phyloP scores from a whole-genome alignment of 2,329 filamentous ascomycete species.

The Verticillium longisporum region DNA sequence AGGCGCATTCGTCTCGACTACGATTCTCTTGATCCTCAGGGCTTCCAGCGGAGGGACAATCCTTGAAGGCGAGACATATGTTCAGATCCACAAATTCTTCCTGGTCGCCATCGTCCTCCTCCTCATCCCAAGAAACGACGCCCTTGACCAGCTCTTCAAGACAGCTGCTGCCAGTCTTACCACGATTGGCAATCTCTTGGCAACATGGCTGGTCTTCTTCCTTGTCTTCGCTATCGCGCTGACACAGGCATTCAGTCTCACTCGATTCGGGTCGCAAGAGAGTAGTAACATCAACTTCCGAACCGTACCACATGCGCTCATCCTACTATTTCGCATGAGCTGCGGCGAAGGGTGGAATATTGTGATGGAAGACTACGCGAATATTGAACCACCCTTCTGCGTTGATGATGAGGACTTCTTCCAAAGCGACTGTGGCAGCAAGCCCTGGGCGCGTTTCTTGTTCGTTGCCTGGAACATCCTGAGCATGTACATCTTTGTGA shows the following conservation, averaged over 20 bases:
- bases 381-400: constrained; percentile 73
- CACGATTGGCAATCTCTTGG: constrained; percentile 83
- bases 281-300: constrained; percentile 83
- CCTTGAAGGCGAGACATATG: constrained; percentile 54
- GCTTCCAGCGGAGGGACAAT: constrained; percentile 18
- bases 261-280: constrained; percentile 71
- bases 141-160: constrained; percentile 96
- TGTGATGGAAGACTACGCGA: constrained; percentile 92
- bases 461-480: constrained; percentile 98
- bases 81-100: constrained; percentile 88
- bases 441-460: constrained; percentile 76
- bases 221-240: constrained; percentile 93
- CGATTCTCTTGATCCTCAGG: constrained; percentile 62
- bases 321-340: constrained; percentile 88
- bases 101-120: constrained; percentile 84
- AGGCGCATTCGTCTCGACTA: constrained; percentile 71
- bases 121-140: constrained; percentile 92
- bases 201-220: constrained; percentile 97
- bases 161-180: constrained; percentile 91
- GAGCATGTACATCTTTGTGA: constrained; percentile 99
- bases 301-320: constrained; percentile 86
- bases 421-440: constrained; percentile 86
- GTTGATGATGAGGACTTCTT: constrained; percentile 68
- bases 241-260: constrained; percentile 92
- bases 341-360: constrained; percentile 95